Conservation (phyloP, 2,329 filamentous ascomycete genomes). For the Fusarium sp. region DNA sequence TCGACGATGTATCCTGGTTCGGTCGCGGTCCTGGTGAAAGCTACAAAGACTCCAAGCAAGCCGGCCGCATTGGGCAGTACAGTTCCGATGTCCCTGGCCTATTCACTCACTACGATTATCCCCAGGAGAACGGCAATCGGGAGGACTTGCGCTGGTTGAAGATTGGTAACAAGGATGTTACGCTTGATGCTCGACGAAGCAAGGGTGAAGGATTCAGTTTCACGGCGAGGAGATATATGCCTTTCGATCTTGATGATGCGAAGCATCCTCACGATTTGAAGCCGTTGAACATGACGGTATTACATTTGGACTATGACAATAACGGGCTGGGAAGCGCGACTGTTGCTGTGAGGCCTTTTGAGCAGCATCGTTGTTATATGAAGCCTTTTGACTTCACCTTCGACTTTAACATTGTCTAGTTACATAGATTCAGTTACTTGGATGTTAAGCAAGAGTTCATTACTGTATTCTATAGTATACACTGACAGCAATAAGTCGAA, state of each 20-base stretch:
- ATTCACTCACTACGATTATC: constrained; percentile 20
- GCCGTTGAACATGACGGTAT: constrained; percentile 10
- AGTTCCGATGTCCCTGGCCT: neutral
- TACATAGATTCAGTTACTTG: neutral
- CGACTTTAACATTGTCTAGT: constrained; percentile 11
- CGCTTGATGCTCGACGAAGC: neutral
- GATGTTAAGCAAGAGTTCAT: neutral
- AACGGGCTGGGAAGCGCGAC: constrained; percentile 22
- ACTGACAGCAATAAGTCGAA: neutral
- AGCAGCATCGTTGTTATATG: constrained; percentile 21
- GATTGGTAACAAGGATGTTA: constrained; percentile 2
- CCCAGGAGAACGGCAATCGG: constrained; percentile 23
- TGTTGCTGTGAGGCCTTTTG: constrained; percentile 14
- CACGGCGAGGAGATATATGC: constrained; percentile 16
- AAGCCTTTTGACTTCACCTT: constrained; percentile 23
- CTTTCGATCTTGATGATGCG: constrained; percentile 18
- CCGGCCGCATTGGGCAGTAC: constrained; percentile 2
- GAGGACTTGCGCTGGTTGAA: constrained; percentile 11
- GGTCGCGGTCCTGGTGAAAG: constrained; percentile 20
- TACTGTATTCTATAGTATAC: neutral
- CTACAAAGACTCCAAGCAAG: constrained; percentile 29
- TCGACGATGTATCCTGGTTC: constrained; percentile 18
- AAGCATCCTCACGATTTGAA: constrained; percentile 22
- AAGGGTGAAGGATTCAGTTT: constrained; percentile 16
- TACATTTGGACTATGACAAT: constrained; percentile 26